Evolutionary conservation across 176 grass and related monocot species (phyloP), one percentile per base, ranked within the genome.

Genomic region (Otatea glauca): DNA sequence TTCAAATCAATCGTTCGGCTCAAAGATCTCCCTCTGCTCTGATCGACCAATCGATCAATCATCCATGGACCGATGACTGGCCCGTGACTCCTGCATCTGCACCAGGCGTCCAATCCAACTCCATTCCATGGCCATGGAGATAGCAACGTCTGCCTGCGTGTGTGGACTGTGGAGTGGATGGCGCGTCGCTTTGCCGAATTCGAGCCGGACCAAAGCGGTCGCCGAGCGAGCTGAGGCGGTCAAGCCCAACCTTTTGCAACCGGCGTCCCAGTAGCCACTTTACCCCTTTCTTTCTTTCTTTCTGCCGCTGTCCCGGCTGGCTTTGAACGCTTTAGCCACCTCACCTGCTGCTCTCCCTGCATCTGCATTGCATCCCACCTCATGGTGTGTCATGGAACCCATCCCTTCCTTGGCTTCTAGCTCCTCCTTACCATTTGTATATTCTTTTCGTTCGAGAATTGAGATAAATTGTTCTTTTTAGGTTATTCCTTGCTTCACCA

Each of bases 181-280:
- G 42, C 58, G 21, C 17, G 27, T 55, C 38, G 70, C 78, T 82
- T 76, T 67, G 86, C 81, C 61, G 16, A 51, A 84, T 71, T 65
- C 25, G 54, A 81, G 64, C 44, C 32, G 39, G 41, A 37, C 39
- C 75, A 74, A 66, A 85, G 75, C 37, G 59, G 61, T 68, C 41
- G 49, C 21, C 3, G 20, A 25, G 21, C 27, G 70, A 81, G 83
- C 56, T 67, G 70, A 70, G 75, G 68, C 85, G 77, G 88, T 94
- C 90, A 91, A 89, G 89, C 83, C 68, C 68, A 78, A 43, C 59
- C 87, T 92, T 91, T 94, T 70, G 50, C 53, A 48, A 21, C 67
- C 68, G 65, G 35, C 41, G 37, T 75, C 85, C 74, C 76, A 68
- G 75, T 20, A 78, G 18, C 50, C 56, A 74, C 62, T 86, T 79